Evolutionary conservation across 2,329 filamentous ascomycete species (phyloP).

Genomic region (Fusarium equiseti): DNA sequence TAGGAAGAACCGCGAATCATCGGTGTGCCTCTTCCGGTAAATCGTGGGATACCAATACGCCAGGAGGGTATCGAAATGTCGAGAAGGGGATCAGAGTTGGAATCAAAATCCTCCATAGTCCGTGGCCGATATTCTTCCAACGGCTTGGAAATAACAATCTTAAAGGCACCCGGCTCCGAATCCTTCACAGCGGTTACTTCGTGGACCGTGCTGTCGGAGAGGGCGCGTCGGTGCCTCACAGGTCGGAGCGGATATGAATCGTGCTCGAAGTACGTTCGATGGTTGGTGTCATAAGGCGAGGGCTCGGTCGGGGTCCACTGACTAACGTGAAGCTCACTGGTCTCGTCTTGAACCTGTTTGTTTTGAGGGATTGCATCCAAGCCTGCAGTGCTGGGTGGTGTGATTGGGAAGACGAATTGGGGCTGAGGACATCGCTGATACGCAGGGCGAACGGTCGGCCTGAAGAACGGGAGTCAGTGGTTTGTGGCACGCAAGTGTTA

Average conservation of each 20-base stretch:
- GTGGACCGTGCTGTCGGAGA: slow-evolving; percentile 82
- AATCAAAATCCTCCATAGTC: slow-evolving; percentile 69
- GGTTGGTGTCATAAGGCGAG: slow-evolving; percentile 53
- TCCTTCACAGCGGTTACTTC: slow-evolving; percentile 68
- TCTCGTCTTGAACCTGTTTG: slow-evolving; percentile 43
- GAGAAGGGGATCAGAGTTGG: slow-evolving; percentile 65
- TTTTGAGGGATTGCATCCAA: slow-evolving; percentile 60
- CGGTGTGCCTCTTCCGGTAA: slow-evolving; percentile 80
- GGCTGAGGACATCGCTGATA: slow-evolving; percentile 72
- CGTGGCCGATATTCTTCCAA: slow-evolving; percentile 70
- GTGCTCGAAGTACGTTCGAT: slow-evolving; percentile 50
- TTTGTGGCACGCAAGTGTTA: slow-evolving; percentile 30
- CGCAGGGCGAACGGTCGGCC: slow-evolving; percentile 71
- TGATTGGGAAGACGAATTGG: slow-evolving; percentile 70
- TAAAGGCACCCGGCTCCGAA: slow-evolving; percentile 76
- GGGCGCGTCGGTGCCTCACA: slow-evolving; percentile 68
- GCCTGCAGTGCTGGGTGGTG: slow-evolving; percentile 69
- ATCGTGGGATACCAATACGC: slow-evolving; percentile 83
- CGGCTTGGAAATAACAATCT: slow-evolving; percentile 82
- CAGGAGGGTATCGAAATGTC: slow-evolving; percentile 86
- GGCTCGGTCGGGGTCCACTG: slow-evolving; percentile 60
- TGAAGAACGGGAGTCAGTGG: slow-evolving; percentile 50
- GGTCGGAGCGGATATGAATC: slow-evolving; percentile 39
- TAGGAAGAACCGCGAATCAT: slow-evolving; percentile 85
- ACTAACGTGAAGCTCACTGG: slow-evolving; percentile 48